A percentile compares a stretch with the other conserved stretches of the same genome.
These are phyloP conservation scores for Digitaria exilis DNA, from an alignment of 202 grass and related monocot genomes.

Conservation along the genomic window DNA sequence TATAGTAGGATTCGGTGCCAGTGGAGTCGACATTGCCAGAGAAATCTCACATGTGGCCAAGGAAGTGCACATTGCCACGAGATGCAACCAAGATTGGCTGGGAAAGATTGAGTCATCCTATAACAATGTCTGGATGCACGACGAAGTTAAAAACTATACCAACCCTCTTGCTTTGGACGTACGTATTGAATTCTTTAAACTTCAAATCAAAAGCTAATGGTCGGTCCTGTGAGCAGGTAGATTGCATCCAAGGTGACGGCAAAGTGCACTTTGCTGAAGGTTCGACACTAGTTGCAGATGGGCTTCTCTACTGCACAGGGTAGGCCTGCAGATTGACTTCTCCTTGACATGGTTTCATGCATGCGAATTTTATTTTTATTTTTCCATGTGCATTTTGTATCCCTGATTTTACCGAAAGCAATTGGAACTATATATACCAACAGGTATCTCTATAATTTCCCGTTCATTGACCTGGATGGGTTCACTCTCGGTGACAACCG, in stretches of 20 bases:
- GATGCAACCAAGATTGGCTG: not conserved
- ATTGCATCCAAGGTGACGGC: slow-evolving; percentile 33
- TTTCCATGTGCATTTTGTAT: no score
- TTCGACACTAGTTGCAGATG: slow-evolving; percentile 26
- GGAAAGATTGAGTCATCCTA: slow-evolving; percentile 35
- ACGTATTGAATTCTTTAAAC: no score
- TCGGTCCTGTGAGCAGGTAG: slow-evolving; percentile 41
- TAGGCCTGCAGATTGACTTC: no score
- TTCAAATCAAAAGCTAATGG: no score
- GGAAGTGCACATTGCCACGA: slow-evolving; percentile 58
- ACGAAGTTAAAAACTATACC: slow-evolving; percentile 28
- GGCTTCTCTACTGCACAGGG: slow-evolving; percentile 48
- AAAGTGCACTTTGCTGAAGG: slow-evolving; percentile 42
- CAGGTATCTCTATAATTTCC: slow-evolving; percentile 55
- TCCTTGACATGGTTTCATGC: no score
- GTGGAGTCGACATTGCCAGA: no score
- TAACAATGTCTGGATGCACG: slow-evolving; percentile 50
- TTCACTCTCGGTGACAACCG: slow-evolving; percentile 51
- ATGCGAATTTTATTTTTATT: no score
- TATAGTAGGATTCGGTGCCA: slow-evolving; percentile 53
- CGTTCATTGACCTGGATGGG: slow-evolving; percentile 47
- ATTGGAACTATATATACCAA: not conserved
- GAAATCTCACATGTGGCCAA: slow-evolving; percentile 37
- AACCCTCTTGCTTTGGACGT: not conserved
- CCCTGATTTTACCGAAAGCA: no score